phyloP scores from a whole-genome alignment of 257 asterid species.

The Gentiana straminea region DNA sequence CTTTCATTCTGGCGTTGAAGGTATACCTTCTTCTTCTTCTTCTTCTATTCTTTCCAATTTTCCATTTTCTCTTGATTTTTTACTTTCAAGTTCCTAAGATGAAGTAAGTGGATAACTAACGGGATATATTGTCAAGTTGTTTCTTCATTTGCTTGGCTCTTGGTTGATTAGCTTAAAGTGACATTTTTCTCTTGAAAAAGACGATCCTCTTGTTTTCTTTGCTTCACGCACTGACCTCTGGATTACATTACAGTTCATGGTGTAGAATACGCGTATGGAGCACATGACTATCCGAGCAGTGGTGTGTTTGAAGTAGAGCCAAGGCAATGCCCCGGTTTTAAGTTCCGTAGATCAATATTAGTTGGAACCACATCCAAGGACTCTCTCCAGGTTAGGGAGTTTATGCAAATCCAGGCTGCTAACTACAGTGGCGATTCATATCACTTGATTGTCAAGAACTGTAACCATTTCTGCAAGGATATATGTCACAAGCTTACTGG shows the following conservation, averaged over 20 bases:
- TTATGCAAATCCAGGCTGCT: conserved; percentile 74
- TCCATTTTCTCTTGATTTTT: background rate
- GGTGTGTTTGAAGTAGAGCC: conserved; percentile 97
- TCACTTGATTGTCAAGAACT: conserved; percentile 87
- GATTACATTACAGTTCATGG: conserved; percentile 56
- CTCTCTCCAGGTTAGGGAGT: conserved; percentile 59
- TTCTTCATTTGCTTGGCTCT: background rate
- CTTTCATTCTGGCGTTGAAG: conserved; percentile 96
- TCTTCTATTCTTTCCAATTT: conserved; percentile 2
- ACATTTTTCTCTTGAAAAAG: background rate
- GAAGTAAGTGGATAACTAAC: too few species aligned
- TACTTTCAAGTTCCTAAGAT: too few species aligned
- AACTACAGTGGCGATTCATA: conserved; percentile 74
- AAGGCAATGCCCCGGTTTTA: conserved; percentile 86
- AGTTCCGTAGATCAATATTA: conserved; percentile 73
- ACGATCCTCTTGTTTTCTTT: background rate
- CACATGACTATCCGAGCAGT: conserved; percentile 75
- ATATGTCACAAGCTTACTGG: conserved; percentile 71
- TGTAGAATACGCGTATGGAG: conserved; percentile 91
- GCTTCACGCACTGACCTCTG: too few species aligned
- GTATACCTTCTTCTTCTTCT: conserved; percentile 19
- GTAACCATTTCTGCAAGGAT: conserved; percentile 94
- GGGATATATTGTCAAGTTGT: background rate
- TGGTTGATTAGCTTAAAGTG: background rate
- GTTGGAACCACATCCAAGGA: conserved; percentile 66